A percentile compares a stretch with the other conserved stretches of the same genome.
phyloP scores from a whole-genome alignment of 768 basidiomycete species.

The Dentipellis fragilis region DNA sequence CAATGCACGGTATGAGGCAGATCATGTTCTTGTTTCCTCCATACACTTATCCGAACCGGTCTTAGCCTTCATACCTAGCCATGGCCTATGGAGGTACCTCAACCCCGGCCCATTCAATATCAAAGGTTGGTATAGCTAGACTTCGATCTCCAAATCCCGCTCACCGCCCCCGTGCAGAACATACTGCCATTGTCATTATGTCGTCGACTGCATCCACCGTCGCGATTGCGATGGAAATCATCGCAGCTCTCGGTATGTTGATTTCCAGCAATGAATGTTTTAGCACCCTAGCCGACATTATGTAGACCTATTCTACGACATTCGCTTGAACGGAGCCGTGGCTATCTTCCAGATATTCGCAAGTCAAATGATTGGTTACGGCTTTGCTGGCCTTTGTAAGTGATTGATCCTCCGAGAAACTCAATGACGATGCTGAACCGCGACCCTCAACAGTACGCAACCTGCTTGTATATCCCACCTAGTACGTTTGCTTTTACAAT shows the following conservation, averaged over 20 bases:
- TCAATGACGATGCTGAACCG: background rate
- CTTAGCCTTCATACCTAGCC: constrained; percentile 30
- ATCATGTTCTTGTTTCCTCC: constrained; percentile 15
- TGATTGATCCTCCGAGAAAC: background rate
- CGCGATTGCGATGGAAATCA: constrained; percentile 48
- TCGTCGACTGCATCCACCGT: constrained; percentile 49
- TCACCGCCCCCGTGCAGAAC: constrained; percentile 26
- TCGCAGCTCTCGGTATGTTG: constrained; percentile 41
- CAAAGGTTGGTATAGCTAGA: constrained; percentile 24
- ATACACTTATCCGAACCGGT: background rate
- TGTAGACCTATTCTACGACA: constrained; percentile 41
- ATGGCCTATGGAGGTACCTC: constrained; percentile 42
- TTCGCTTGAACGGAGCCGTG: constrained; percentile 36
- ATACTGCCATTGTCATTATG: constrained; percentile 54
- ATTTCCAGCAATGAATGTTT: background rate
- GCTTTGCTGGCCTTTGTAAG: constrained; percentile 21
- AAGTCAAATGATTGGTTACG: constrained; percentile 30
- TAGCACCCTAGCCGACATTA: background rate
- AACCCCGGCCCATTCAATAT: constrained; percentile 58
- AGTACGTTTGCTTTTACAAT: too few relatives aligned
- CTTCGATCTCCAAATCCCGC: background rate
- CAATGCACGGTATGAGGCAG: constrained; percentile 30
- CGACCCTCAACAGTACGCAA: constrained; percentile 11
- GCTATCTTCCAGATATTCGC: constrained; percentile 49
- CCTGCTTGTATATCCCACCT: constrained; percentile 42